These are phyloP conservation scores for Fusarium veterinarium DNA, from an alignment of 2,329 filamentous ascomycete genomes.

Conservation along the genomic window DNA sequence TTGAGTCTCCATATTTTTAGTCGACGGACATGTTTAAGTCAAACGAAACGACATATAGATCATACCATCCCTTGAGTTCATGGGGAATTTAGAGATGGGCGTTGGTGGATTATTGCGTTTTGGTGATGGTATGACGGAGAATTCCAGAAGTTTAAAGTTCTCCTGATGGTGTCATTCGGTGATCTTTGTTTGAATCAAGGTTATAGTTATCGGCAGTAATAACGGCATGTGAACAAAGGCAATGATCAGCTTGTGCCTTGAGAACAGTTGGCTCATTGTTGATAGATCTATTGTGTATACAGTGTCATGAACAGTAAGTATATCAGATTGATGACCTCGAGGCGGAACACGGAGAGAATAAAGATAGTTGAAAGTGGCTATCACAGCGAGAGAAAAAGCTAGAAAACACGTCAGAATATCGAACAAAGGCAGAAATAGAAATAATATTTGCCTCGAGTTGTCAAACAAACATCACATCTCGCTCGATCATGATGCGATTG, in stretches of 20 bases:
- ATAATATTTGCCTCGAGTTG: background rate
- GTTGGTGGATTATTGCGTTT: constrained; percentile 19
- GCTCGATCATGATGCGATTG: background rate
- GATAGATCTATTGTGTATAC: background rate
- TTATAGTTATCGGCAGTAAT: background rate
- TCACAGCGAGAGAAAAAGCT: background rate
- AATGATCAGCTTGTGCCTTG: background rate
- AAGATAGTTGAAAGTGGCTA: background rate
- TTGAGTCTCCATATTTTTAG: constrained; percentile 15
- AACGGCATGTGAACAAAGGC: background rate
- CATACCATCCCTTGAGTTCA: background rate
- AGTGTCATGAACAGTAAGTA: background rate
- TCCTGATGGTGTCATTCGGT: constrained; percentile 15
- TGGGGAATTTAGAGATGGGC: background rate
- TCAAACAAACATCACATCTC: background rate
- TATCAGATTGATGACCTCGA: background rate
- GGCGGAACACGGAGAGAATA: background rate
- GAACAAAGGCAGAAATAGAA: background rate
- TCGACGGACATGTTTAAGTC: background rate
- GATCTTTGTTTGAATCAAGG: background rate
- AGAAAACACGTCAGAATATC: background rate
- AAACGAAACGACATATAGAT: constrained; percentile 20
- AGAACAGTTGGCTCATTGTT: background rate
- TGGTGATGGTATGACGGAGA: constrained; percentile 25
- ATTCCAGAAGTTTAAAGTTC: background rate